Percentiles rank a stretch among this genome's conserved stretches.
phyloP scores from a whole-genome alignment of 1,139 yeast species.

The Kodamaea sp. region DNA sequence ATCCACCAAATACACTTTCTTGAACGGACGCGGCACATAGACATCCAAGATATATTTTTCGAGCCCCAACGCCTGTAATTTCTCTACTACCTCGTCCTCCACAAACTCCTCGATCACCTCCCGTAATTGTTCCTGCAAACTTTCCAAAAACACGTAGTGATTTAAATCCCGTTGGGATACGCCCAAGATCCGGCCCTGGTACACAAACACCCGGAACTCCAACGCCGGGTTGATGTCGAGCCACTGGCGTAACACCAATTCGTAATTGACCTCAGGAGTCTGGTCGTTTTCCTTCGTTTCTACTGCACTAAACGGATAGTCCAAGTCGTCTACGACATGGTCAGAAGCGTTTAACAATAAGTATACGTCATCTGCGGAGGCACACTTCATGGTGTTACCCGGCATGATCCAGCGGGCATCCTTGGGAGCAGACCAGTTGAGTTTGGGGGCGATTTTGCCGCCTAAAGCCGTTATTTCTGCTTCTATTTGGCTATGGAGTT shows the following conservation, averaged over 20 bases:
- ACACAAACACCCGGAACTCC: slow-evolving; percentile 85
- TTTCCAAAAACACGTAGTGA: slow-evolving; percentile 67
- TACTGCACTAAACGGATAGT: slow-evolving; percentile 61
- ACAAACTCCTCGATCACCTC: slow-evolving; percentile 58
- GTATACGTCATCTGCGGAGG: slow-evolving; percentile 70
- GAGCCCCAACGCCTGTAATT: slow-evolving; percentile 21
- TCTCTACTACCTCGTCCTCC: slow-evolving; percentile 40
- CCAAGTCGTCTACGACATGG: slow-evolving; percentile 81
- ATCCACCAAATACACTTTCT: slow-evolving; percentile 69
- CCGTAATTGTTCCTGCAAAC: slow-evolving; percentile 45
- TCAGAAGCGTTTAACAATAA: slow-evolving; percentile 82
- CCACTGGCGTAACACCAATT: slow-evolving; percentile 83
- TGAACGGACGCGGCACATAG: slow-evolving; percentile 75
- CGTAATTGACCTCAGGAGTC: slow-evolving; percentile 36
- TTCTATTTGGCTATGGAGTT: slow-evolving; percentile 56
- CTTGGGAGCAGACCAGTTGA: slow-evolving; percentile 96
- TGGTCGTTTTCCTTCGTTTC: slow-evolving; percentile 16
- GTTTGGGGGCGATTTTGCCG: slow-evolving; percentile 74
- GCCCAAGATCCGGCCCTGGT: slow-evolving; percentile 62
- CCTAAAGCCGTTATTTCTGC: slow-evolving; percentile 43
- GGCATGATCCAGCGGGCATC: slow-evolving; percentile 93
- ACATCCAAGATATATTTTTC: slow-evolving; percentile 70
- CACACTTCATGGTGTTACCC: slow-evolving; percentile 73
- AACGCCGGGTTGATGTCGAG: slow-evolving; percentile 78
- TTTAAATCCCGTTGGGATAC: slow-evolving; percentile 85